Evolutionary conservation across 2,329 filamentous ascomycete species (phyloP), one percentile per base, ranked within the genome.

Genomic region (Blastomyces emzantsi): DNA sequence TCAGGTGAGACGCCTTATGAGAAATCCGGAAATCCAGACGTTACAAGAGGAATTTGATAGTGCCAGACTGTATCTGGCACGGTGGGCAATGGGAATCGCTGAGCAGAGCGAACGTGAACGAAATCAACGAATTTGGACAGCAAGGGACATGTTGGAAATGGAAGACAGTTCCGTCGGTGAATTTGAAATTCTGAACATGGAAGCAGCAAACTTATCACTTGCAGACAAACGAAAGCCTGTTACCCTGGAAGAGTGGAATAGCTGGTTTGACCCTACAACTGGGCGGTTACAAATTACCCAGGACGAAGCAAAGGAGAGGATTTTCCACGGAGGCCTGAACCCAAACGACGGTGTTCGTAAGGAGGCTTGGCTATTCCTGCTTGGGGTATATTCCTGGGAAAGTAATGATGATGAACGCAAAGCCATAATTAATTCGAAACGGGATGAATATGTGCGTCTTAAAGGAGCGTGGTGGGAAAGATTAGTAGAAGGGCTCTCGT

Each of bases 1-100:
- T 0, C 93, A 97, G 74, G 85, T 99, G 41, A 84, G 88, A 71
- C 85, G 90, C 60, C 75, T 99, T 69, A 85, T 99, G 75, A 87
- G 86, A 72, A 97, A 95, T 68, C 92, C 92, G 0, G 92, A 99
- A 72, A 92, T 99, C 0, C 92, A 97, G 78, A 97, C 90, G 0
- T 76, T 99, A 28, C 92, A 97, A 73, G 92, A 97, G 65, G 95
- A 99, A 73, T 99, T 97, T 70, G 95, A 99, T 79, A 96, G 92
- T 70, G 94, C 95, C 3, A 85, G 94, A 67, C 83, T 99, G 65
- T 99, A 99, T 73, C 82, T 99, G 49, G 94, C 94, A 28, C 84
- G 94, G 67, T 99, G 94, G 94, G 94, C 94, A 2, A 97, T 99
- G 94, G 92, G 92, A 8, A 96, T 99, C 67, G 92, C 94, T 0